Base-by-base conservation (phyloP, 176 grass and related monocot species). In the Oryza coarctata region DNA sequence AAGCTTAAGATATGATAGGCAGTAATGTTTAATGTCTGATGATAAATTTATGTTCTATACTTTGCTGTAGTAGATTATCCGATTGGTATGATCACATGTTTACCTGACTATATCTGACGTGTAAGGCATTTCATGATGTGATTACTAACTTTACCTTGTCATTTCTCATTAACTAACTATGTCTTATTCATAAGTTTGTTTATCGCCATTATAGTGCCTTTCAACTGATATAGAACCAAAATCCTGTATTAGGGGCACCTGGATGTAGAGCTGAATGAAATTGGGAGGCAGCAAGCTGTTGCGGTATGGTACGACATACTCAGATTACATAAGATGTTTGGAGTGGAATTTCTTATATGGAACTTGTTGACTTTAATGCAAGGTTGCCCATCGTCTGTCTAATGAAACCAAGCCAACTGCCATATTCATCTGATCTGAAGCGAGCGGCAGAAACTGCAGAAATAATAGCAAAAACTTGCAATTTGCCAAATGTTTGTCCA, bases 341-440 rank as follows among this genome's bases (percentile, higher is more conserved):
- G 35, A 47, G 63, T 63, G 49, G 49, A 47, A n/a, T 40, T 80
- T 87, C 73, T 92, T 84, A 95, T 88, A 31, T 43, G 68, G 36
- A 65, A 47, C n/a, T 77, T 71, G 29, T 80, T 82, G 12, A 70
- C 25, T 66, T 75, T 75, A 14, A 60, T 79, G n/a, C 6, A 72
- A 99, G 93, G 96, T 90, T 83, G 91, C 85, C 43, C 78, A 57
- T 76, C 82, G 83, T 3, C 79, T 99, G 12, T 95, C 93, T 18
- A 95, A 94, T 80, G 93, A 94, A 76, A 65, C 31, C 41, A 99
- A 92, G 43, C 77, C 83, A 52, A 41, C 68, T 88, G 89, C 89
- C 13, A 93, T 99, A 95, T 58, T 90, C 96, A 14, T 99, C 93
- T 61, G 96, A 99, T 85, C 68, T 99, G 77, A 95, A 99, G 89